Base-by-base conservation (phyloP, 345 rosid genomes). In the Aquilaria yunnanensis region DNA sequence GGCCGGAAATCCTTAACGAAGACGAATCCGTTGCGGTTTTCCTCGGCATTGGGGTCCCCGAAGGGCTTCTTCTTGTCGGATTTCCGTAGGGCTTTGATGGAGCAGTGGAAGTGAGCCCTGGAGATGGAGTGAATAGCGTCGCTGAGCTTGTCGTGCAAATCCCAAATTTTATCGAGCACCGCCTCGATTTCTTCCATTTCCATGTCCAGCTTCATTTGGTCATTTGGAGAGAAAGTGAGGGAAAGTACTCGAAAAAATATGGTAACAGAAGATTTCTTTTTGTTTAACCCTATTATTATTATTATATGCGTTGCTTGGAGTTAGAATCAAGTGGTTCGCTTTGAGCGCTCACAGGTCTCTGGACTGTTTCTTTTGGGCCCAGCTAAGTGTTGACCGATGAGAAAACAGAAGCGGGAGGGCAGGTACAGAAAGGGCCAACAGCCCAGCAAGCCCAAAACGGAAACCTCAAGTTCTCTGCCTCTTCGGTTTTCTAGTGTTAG, bases 71-170 rank as follows among this genome's bases (percentile, higher is more conserved):
- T 77, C 69, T 74, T 74, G 57, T 80, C 83, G 60, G 85, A 63
- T 16, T 78, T 73, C 29, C 61, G 62, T 0, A 63, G 63, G 49
- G 78, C 48, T 63, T 75, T 82, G 65, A 88, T 63, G 63, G 98
- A 88, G 52, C 77, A 76, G 61, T 86, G 90, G 73, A 90, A 90
- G 67, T 94, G 96, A 63, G 88, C 47, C 1, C 96, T 81, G 12
- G 97, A 86, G 69, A 88, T 84, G 23, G 88, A 74, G 84, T 85
- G 96, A 60, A 94, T 93, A 57, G 92, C 96, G 73, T 93, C 98
- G 81, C 96, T 93, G 33, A 93, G 84, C 77, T 90, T 93, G 81
- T 90, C 96, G 77, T 90, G 98, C 11, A 93, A 79, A 76, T 90
- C 98, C 90, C 98, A 93, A 51, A 93, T 90, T 75, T 83, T 93